These are phyloP conservation scores for Persicaria maculosa DNA, from an alignment of 148 eudicot species.

Conservation along the genomic window DNA sequence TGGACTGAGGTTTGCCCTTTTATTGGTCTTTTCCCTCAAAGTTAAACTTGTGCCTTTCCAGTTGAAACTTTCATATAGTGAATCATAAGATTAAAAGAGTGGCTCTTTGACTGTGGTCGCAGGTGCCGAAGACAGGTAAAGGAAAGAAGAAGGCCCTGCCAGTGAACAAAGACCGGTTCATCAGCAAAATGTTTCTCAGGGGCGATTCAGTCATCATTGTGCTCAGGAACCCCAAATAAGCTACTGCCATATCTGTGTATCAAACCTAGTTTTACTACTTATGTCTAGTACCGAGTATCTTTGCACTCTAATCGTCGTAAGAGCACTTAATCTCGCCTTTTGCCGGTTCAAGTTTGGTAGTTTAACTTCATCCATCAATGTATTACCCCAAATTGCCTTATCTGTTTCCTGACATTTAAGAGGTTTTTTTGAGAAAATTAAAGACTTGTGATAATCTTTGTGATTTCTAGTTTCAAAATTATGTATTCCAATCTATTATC, in stretches of 20 bases:
- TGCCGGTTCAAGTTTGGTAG: not conserved
- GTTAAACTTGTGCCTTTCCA: not conserved
- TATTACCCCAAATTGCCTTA: not conserved
- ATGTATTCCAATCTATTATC: no score
- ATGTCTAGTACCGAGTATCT: not conserved
- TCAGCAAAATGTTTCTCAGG: conserved; percentile 98
- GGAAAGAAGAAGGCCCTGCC: conserved; percentile 93
- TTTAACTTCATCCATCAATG: not conserved
- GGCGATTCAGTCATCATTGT: conserved; percentile 91
- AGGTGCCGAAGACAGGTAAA: conserved; percentile 95
- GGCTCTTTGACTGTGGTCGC: not conserved
- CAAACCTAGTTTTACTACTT: not conserved
- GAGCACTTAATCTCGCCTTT: not conserved
- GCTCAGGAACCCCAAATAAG: conserved; percentile 77
- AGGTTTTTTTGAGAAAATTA: no score
- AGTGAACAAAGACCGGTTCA: conserved; percentile 85
- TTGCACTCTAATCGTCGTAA: not conserved
- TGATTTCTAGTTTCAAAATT: no score
- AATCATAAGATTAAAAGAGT: not conserved
- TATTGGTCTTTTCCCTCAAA: not conserved
- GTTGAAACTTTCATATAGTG: no score
- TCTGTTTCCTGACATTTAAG: not conserved
- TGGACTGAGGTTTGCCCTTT: conserved; percentile 72
- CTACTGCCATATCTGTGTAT: not conserved
- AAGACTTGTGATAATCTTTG: no score